Percentiles rank a stretch among this genome's conserved stretches.
phyloP scores from a whole-genome alignment of 2,329 filamentous ascomycete species.

The Paracoccidioides brasiliensis region DNA sequence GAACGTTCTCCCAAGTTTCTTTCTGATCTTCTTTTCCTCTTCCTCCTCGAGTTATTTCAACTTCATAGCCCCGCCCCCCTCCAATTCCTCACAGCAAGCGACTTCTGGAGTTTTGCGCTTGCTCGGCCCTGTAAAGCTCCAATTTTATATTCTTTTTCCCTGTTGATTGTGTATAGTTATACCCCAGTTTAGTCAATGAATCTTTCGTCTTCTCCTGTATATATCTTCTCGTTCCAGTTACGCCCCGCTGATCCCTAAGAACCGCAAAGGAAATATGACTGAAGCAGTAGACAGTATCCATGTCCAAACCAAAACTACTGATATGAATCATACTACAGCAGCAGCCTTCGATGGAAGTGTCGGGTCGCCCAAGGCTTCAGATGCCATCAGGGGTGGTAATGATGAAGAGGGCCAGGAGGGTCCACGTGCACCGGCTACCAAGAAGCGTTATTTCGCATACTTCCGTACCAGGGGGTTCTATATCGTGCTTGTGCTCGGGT shows the following conservation, averaged over 20 bases:
- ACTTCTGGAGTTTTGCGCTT: slow-evolving; percentile 48
- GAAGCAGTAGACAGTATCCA: slow-evolving; percentile 16
- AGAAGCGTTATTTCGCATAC: slow-evolving; percentile 51
- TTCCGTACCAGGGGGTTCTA: slow-evolving; percentile 79
- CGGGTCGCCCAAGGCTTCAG: not conserved
- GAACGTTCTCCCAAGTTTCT: not conserved
- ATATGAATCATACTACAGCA: slow-evolving; percentile 1
- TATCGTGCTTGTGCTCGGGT: slow-evolving; percentile 64
- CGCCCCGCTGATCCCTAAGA: not conserved
- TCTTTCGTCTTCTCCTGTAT: not conserved
- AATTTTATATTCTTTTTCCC: slow-evolving; percentile 10
- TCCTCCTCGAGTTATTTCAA: slow-evolving; percentile 5
- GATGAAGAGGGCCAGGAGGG: slow-evolving; percentile 10
- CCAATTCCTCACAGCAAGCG: slow-evolving; percentile 24
- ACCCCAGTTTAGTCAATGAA: not conserved
- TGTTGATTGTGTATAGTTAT: not conserved
- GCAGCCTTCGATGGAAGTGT: not conserved
- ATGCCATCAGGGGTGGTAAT: slow-evolving; percentile 2
- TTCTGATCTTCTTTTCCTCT: slow-evolving; percentile 8
- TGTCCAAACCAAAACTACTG: slow-evolving; percentile 13
- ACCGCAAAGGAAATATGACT: slow-evolving; percentile 15
- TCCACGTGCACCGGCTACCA: slow-evolving; percentile 18
- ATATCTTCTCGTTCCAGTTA: not conserved
- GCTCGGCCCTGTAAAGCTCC: slow-evolving; percentile 37
- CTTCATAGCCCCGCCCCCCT: slow-evolving; percentile 3